phyloP scores from a whole-genome alignment of 768 basidiomycete genomes.

The Tylopilus intermedius region DNA sequence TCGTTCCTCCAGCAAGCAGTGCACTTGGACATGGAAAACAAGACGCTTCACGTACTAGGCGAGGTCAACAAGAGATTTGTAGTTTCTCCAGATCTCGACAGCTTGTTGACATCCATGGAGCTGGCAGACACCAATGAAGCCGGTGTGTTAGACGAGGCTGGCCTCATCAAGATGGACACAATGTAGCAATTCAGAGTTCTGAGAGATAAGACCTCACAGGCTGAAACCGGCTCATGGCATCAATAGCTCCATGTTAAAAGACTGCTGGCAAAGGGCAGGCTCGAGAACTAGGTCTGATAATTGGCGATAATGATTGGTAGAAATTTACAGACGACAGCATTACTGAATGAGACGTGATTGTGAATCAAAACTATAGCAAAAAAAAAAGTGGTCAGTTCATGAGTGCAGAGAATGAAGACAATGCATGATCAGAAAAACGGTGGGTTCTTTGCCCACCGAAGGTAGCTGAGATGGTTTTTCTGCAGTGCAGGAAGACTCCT shows the following conservation, averaged over 20 bases:
- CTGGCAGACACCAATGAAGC: conserved; percentile 35
- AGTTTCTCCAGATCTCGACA: conserved; percentile 78
- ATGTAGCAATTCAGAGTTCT: not conserved
- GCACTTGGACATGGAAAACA: conserved; percentile 56
- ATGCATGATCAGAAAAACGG: conserved; percentile 41
- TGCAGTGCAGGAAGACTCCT: conserved; percentile 63
- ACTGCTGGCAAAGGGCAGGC: not conserved
- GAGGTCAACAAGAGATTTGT: conserved; percentile 82
- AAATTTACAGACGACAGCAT: not conserved
- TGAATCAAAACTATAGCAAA: conserved; percentile 24
- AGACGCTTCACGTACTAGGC: conserved; percentile 69
- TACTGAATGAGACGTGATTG: not conserved
- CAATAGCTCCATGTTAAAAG: not conserved
- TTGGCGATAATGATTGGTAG: not conserved
- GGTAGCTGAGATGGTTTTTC: conserved; percentile 88
- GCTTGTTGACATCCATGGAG: conserved; percentile 64
- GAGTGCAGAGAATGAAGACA: not conserved
- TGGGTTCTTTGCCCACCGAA: conserved; percentile 51
- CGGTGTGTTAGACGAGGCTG: conserved; percentile 38
- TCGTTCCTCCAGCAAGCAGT: conserved; percentile 88
- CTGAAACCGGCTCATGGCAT: not conserved
- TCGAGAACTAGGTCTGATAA: not conserved
- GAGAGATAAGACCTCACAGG: not conserved
- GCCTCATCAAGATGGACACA: conserved; percentile 52
- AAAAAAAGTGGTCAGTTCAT: conserved; percentile 17